Percentiles rank a stretch among this genome's conserved stretches.
Conservation (phyloP, 805 yeast species). For the Saccharomyces kudriavzevii region DNA sequence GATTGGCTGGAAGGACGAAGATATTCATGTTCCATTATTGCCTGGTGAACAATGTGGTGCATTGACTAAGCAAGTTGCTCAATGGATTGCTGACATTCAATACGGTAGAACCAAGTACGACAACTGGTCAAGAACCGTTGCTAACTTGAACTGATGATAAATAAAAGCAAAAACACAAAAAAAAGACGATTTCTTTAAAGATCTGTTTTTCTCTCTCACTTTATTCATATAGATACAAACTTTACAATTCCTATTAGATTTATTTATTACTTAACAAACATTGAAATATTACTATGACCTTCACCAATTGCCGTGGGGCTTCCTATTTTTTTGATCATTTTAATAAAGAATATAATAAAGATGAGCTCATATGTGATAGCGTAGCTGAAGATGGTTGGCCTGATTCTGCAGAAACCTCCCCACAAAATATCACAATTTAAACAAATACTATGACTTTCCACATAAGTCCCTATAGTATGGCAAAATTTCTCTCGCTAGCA, state of each 20-base stretch:
- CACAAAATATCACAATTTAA: no score
- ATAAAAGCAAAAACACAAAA: background rate
- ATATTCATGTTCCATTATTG: slow-evolving; percentile 69
- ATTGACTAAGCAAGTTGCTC: slow-evolving; percentile 66
- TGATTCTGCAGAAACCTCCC: no score
- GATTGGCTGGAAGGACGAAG: slow-evolving; percentile 71
- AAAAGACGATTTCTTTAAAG: background rate
- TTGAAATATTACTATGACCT: background rate
- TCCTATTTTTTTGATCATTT: no score
- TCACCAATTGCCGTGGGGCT: background rate
- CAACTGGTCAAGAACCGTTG: slow-evolving; percentile 39
- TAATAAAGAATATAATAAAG: no score
- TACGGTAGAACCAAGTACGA: slow-evolving; percentile 73
- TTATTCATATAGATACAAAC: background rate
- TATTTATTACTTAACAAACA: background rate
- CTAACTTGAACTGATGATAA: slow-evolving; percentile 19
- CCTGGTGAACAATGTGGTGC: slow-evolving; percentile 74
- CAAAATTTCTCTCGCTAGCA: no score
- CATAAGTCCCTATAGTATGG: no score
- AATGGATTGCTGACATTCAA: slow-evolving; percentile 85
- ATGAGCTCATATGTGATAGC: no score
- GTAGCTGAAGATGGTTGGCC: no score
- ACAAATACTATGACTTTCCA: no score
- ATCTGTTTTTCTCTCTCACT: background rate
- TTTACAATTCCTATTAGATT: background rate